Conservation (phyloP, 148 eudicot genomes). For the Vaccinium vitisidaea region DNA sequence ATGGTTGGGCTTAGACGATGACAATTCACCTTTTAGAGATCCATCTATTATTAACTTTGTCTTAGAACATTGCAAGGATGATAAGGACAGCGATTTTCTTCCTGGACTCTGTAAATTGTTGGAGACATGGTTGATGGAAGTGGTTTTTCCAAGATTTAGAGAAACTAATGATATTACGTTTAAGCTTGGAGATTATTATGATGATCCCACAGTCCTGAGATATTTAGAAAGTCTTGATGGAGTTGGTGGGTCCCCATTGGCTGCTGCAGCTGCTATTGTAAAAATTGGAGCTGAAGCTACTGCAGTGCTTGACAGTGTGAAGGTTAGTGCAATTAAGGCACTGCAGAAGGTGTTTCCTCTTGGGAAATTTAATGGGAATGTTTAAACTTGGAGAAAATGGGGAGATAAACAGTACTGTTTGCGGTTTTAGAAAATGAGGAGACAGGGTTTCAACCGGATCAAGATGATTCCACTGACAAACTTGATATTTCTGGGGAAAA, state of each 20-base stretch:
- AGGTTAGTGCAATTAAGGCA: conserved; percentile 73
- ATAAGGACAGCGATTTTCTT: conserved; percentile 70
- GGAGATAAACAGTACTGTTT: conserved; percentile 32
- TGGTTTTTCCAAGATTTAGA: conserved; percentile 90
- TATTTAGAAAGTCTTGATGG: conserved; percentile 83
- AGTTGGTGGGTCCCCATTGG: conserved; percentile 77
- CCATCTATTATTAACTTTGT: conserved; percentile 73
- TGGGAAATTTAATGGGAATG: conserved; percentile 42
- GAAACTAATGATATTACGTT: conserved; percentile 67
- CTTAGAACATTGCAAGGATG: conserved; percentile 69
- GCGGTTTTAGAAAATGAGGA: conserved; percentile 30
- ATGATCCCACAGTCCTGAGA: conserved; percentile 86
- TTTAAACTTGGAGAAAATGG: conserved; percentile 38
- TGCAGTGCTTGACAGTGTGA: conserved; percentile 87
- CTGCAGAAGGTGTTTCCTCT: conserved; percentile 82
- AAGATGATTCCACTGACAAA: conserved; percentile 25
- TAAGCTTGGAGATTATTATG: conserved; percentile 93
- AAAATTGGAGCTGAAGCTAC: conserved; percentile 92
- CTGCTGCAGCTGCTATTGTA: conserved; percentile 95
- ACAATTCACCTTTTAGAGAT: conserved; percentile 73
- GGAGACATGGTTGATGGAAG: conserved; percentile 98
- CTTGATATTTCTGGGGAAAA: conserved; percentile 32
- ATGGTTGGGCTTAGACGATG: conserved; percentile 88
- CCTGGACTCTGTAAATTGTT: conserved; percentile 92
- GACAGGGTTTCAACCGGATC: conserved; percentile 22